Evolutionary conservation across 805 yeast species (phyloP), one percentile per base, ranked within the genome.

Genomic region (Monosporozyma yasuniensis): DNA sequence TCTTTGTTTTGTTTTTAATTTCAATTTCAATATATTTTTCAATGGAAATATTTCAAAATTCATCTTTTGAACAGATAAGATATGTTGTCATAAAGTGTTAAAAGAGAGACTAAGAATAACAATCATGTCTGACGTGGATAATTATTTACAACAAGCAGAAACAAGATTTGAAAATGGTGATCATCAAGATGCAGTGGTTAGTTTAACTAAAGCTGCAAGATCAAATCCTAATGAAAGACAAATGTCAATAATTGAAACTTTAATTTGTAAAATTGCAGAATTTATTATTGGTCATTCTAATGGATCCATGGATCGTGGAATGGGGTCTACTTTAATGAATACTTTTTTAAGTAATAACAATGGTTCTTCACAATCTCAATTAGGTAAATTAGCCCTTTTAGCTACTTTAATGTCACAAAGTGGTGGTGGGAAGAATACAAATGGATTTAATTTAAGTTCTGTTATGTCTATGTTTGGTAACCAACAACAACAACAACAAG

Each of bases 331-430:
- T 19, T 49, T 61, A 32, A 50, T 62, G 54, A 56, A 49, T 42
- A 53, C 63, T 2, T 44, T 62, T 48, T 49, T 52, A 47, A 38
- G 58, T 5, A 54, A 44, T 27, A 56, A 54, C 27, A 57, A 58
- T 42, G 64, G 65, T 1, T 55, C 59, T 22, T 49, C 60, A 4
- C 60, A 58, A 38, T 49, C 64, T 1, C 67, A 63, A 46, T 46
- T 63, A 27, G 66, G 67, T 7, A 63, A 63, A 46, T 47, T 63
- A 51, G 66, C 67, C 8, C 49, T 63, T 32, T 49, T 63, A 14
- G 49, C 63, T 12, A 59, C 61, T 11, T 52, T 61, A n/a, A 45
- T 63, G 51, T 49, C 54, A 12, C 32, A 51, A 19, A 47, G 47
- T 11, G 22, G 27, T 39, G 16, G 9, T n/a, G 23, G 51, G 21